phyloP scores from a whole-genome alignment of 1,139 yeast species.

The Torulaspora pretoriensis region DNA sequence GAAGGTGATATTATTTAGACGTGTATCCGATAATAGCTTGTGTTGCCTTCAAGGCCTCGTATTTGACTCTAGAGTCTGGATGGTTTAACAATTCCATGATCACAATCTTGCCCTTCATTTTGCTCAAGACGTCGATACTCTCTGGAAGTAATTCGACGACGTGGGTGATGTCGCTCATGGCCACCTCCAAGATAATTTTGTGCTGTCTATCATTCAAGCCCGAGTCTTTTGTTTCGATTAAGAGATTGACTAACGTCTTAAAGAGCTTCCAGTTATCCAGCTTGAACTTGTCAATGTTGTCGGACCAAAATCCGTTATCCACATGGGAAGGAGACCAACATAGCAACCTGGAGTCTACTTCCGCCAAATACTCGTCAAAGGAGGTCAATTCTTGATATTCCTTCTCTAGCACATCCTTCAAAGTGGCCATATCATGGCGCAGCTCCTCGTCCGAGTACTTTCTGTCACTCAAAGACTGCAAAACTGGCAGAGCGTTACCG shows the following conservation, averaged over 20 bases:
- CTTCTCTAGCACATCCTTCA: constrained; percentile 59
- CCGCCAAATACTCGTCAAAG: constrained; percentile 87
- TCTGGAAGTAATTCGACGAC: constrained; percentile 65
- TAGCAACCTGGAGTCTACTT: constrained; percentile 70
- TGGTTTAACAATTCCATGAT: constrained; percentile 84
- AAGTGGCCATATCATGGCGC: constrained; percentile 59
- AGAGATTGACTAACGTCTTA: constrained; percentile 47
- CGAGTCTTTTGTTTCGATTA: constrained; percentile 37
- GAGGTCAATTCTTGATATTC: constrained; percentile 80
- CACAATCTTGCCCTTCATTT: constrained; percentile 60
- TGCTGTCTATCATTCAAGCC: constrained; percentile 22
- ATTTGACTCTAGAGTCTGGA: constrained; percentile 82
- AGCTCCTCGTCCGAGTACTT: constrained; percentile 96
- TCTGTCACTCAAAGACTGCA: constrained; percentile 70
- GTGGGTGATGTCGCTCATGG: constrained; percentile 64
- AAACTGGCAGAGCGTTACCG: constrained; percentile 68
- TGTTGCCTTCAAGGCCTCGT: constrained; percentile 91
- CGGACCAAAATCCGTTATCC: constrained; percentile 84
- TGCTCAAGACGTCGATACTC: constrained; percentile 46
- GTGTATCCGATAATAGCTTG: constrained; percentile 86
- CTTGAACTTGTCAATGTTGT: constrained; percentile 71
- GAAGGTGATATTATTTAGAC: constrained; percentile 30
- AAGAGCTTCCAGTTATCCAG: constrained; percentile 71
- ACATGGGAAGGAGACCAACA: constrained; percentile 94
- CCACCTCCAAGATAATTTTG: constrained; percentile 37